Conservation (phyloP, 176 grass and related monocot genomes). For the Dendrocalamus sinicus region DNA sequence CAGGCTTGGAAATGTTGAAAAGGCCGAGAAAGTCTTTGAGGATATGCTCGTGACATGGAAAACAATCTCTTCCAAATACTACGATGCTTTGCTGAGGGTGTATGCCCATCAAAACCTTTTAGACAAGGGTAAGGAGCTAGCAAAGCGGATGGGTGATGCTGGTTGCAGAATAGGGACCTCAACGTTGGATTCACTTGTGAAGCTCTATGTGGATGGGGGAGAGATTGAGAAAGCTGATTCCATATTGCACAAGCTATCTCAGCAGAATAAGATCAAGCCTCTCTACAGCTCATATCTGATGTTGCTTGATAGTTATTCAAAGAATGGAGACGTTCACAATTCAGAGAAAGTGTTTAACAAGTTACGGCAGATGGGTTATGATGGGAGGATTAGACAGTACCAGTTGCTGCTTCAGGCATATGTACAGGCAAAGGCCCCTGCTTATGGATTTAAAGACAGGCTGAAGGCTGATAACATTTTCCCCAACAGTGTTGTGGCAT, state of each 20-base stretch:
- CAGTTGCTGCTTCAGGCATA: constrained; percentile 76
- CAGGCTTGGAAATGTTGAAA: constrained; percentile 57
- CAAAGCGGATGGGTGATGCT: constrained; percentile 57
- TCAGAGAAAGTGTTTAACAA: constrained; percentile 72
- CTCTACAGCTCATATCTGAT: constrained; percentile 55
- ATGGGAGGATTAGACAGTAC: constrained; percentile 68
- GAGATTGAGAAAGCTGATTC: constrained; percentile 68
- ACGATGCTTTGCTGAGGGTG: constrained; percentile 61
- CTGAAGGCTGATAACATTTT: constrained; percentile 87
- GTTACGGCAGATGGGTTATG: constrained; percentile 59
- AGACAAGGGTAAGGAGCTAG: constrained; percentile 66
- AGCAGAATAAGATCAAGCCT: constrained; percentile 50
- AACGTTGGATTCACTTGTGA: constrained; percentile 65
- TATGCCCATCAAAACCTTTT: constrained; percentile 65
- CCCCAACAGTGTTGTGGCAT: constrained; percentile 49
- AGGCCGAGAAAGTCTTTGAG: constrained; percentile 64
- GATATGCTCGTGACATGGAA: constrained; percentile 39
- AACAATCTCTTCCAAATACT: constrained; percentile 32
- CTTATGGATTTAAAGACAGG: constrained; percentile 85
- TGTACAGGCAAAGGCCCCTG: constrained; percentile 59
- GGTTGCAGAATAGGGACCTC: constrained; percentile 36
- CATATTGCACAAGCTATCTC: constrained; percentile 53
- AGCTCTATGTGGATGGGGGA: constrained; percentile 56
- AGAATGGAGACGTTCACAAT: constrained; percentile 67
- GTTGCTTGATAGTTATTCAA: constrained; percentile 65